Conservation (phyloP, 129 eudicot species). For the Tagetes erecta region DNA sequence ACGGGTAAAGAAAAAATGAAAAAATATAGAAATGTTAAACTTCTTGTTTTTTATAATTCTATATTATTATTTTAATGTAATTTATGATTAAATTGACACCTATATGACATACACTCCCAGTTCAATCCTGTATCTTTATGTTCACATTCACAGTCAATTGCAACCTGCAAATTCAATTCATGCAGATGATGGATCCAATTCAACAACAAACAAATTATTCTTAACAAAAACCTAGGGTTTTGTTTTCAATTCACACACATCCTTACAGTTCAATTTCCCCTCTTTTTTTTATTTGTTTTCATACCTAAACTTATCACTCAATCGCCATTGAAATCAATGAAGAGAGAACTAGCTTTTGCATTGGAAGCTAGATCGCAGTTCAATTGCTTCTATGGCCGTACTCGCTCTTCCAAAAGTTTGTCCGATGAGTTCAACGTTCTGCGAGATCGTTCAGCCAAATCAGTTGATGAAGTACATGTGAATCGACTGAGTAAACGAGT, state of each 20-base stretch:
- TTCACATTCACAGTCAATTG: constrained; percentile 14
- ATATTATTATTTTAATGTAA: neutral
- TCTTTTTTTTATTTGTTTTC: neutral
- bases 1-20: neutral
- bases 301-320: constrained; percentile 20
- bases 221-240: neutral
- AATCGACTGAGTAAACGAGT: constrained; percentile 50
- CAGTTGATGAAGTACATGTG: constrained; percentile 34
- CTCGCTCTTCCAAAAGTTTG: constrained; percentile 37
- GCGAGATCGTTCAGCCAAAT: constrained; percentile 2
- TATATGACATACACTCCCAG: neutral
- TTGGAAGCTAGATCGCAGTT: constrained; percentile 47
- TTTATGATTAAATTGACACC: neutral
- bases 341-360: constrained; percentile 53
- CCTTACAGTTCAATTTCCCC: constrained; percentile 9
- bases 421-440: neutral
- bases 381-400: constrained; percentile 38
- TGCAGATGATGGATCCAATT: constrained; percentile 7
- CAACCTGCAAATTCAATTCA: constrained; percentile 25
- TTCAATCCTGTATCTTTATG: neutral
- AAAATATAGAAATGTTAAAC: neutral
- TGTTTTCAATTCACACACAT: constrained; percentile 1
- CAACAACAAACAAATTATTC: too few relatives aligned
- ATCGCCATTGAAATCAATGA: constrained; percentile 33
- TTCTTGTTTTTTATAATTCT: neutral